These are phyloP conservation scores for Xerocomus spinulosus DNA, from an alignment of 768 basidiomycete species.

Conservation along the genomic window DNA sequence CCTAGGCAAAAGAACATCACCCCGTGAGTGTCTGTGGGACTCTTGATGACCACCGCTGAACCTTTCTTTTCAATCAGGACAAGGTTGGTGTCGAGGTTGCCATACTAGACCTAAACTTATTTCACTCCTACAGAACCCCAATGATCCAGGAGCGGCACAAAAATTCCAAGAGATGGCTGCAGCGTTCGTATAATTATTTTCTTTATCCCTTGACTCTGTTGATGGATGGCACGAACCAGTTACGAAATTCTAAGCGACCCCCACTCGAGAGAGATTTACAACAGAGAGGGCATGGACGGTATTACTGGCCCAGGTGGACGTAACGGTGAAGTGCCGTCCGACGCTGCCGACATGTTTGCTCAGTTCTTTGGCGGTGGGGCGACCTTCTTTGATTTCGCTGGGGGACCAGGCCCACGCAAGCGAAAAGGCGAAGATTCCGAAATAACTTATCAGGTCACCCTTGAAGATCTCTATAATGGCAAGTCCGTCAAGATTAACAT, in stretches of 20 bases:
- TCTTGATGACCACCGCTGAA: slow-evolving; percentile 1
- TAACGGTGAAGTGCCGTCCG: slow-evolving; percentile 40
- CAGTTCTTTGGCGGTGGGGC: slow-evolving; percentile 60
- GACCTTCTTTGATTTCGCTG: slow-evolving; percentile 66
- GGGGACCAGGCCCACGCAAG: slow-evolving; percentile 42
- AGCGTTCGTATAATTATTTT: slow-evolving; percentile 52
- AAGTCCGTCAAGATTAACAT: slow-evolving; percentile 85
- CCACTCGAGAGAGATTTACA: slow-evolving; percentile 65
- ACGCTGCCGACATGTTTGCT: slow-evolving; percentile 66
- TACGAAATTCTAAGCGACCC: slow-evolving; percentile 81
- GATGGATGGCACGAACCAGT: slow-evolving; percentile 34
- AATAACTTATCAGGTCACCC: slow-evolving; percentile 76
- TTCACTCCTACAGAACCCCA: slow-evolving; percentile 59
- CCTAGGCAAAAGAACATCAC: slow-evolving; percentile 81
- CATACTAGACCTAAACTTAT: neutral
- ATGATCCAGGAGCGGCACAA: slow-evolving; percentile 76
- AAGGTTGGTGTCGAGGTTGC: slow-evolving; percentile 42
- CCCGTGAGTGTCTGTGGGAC: slow-evolving; percentile 57
- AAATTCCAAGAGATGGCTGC: slow-evolving; percentile 88
- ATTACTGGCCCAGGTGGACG: slow-evolving; percentile 47
- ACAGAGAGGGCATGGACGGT: slow-evolving; percentile 68
- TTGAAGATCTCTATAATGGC: slow-evolving; percentile 92
- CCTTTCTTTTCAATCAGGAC: slow-evolving; percentile 45
- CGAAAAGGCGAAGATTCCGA: slow-evolving; percentile 68
- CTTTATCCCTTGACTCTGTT: slow-evolving; percentile 1